Conservation (phyloP, 495 filamentous ascomycete genomes). For the Xylaria sp. region DNA sequence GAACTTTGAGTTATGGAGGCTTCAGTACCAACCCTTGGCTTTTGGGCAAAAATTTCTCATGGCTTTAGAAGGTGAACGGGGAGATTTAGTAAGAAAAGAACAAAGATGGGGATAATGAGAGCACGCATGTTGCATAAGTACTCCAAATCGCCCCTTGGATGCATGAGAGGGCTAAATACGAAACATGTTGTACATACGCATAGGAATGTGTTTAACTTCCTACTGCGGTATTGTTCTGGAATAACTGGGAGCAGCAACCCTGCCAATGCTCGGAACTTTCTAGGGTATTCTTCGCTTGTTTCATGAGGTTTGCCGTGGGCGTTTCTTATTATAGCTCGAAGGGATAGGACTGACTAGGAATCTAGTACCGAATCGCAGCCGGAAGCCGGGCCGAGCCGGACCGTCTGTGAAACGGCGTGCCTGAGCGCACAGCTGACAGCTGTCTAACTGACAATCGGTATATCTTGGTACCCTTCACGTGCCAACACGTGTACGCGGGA, state of each 20-base stretch:
- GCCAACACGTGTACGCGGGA: slow-evolving; percentile 14
- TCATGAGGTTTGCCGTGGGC: not conserved
- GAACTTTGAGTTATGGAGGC: not conserved
- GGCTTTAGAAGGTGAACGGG: not conserved
- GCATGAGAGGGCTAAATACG: slow-evolving; percentile 14
- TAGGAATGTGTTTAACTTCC: no score
- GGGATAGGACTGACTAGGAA: not conserved
- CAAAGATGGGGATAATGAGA: not conserved
- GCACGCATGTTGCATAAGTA: not conserved
- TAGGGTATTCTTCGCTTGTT: not conserved
- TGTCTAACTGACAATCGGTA: slow-evolving; percentile 20
- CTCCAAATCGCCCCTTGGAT: not conserved
- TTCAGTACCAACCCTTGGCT: not conserved
- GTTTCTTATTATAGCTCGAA: slow-evolving; percentile 4
- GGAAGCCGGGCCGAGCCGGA: slow-evolving; percentile 8
- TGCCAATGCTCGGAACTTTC: not conserved
- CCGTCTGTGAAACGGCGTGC: not conserved
- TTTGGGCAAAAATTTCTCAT: not conserved
- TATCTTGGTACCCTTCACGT: slow-evolving; percentile 8
- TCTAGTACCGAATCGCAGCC: not conserved
- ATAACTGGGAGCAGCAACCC: not conserved
- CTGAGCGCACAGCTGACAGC: slow-evolving; percentile 2
- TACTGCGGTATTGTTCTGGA: slow-evolving; percentile 14
- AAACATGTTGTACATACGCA: slow-evolving; percentile 1
- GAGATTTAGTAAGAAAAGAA: not conserved